Base-by-base conservation (phyloP, 2,329 filamentous ascomycete species). In the Capronia americana region DNA sequence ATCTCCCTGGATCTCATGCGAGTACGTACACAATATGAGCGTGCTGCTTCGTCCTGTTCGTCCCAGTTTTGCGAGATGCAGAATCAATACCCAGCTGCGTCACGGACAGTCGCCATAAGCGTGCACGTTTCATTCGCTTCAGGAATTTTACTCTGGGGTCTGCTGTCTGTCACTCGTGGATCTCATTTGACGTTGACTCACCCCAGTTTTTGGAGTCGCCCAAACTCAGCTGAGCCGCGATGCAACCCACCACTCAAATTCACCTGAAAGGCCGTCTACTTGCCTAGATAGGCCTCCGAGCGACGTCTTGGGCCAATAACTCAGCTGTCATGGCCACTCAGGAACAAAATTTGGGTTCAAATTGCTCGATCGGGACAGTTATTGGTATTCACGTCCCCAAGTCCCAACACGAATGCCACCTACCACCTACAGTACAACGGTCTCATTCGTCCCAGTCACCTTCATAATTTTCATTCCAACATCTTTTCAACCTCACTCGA, bases 291-390 rank as follows among this genome's bases (percentile, higher is more conserved):
- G 24, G 41, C 41, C 41, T n/a, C 8, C 20, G 12, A 12, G 56
- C 41, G 44, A 30, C 30, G 11, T 41, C 23, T 24, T 38, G 12
- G 34, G 17, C 4, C 26, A 38, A 53, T 20, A n/a, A 57, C 17
- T 5, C 46, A 56, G 28, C 57, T 32, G 28, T 51, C 41, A 55
- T 55, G 26, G 26, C 24, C 59, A 59, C 50, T 55, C 30, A 55
- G n/a, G 46, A 53, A 26, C 48, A 32, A 55, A 46, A 46, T 30
- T 34, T 51, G 34, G 64, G 53, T 58, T 66, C 32, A 44, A 51
- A 48, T 61, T 60, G 46, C 55, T 59, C 6, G 32, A 63, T 58
- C 26, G n/a, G 56, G 60, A 56, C 34, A 14, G 48, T 51, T n/a
- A 51, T 44, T 64, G 30, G 10, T 61, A 26, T 55, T 61, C n/a